phyloP scores from a whole-genome alignment of 352 stramenopile genomes.

The Globisporangium emineosum region DNA sequence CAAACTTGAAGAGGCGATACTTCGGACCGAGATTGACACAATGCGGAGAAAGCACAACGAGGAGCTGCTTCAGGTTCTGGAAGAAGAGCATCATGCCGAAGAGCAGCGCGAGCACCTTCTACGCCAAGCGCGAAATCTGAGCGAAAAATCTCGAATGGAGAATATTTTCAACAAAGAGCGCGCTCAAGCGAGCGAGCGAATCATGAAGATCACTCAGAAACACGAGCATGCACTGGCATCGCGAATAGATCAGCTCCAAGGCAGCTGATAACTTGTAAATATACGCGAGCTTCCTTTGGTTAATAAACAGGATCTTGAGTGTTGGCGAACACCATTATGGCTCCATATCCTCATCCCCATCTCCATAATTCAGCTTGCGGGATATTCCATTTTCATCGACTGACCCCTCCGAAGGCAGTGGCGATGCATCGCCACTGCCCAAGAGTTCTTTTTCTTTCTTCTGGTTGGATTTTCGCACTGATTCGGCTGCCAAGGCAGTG shows the following conservation, averaged over 20 bases:
- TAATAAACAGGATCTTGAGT: not conserved
- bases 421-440: not conserved
- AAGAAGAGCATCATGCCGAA: slow-evolving; percentile 80
- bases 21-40: slow-evolving; percentile 39
- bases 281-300: not conserved
- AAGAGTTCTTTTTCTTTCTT: slow-evolving; percentile 18
- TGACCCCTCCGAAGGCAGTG: not conserved
- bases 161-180: slow-evolving; percentile 69
- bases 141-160: slow-evolving; percentile 57
- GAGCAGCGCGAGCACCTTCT: slow-evolving; percentile 74
- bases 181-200: slow-evolving; percentile 70
- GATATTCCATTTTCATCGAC: slow-evolving; percentile 1
- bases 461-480: slow-evolving; percentile 25
- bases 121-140: slow-evolving; percentile 27
- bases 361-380: slow-evolving; percentile 21
- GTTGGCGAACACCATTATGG: slow-evolving; percentile 2
- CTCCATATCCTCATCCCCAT: slow-evolving; percentile 17
- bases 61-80: slow-evolving; percentile 61
- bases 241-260: slow-evolving; percentile 27
- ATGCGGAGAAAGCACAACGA: slow-evolving; percentile 68
- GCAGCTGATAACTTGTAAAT: slow-evolving; percentile 5
- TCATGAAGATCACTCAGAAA: slow-evolving; percentile 71
- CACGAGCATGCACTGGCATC: slow-evolving; percentile 56
- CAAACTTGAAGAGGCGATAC: slow-evolving; percentile 16
- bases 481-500: slow-evolving; percentile 28